These are phyloP conservation scores for Lactarius evosmus DNA, from an alignment of 768 basidiomycete genomes.

Conservation along the genomic window DNA sequence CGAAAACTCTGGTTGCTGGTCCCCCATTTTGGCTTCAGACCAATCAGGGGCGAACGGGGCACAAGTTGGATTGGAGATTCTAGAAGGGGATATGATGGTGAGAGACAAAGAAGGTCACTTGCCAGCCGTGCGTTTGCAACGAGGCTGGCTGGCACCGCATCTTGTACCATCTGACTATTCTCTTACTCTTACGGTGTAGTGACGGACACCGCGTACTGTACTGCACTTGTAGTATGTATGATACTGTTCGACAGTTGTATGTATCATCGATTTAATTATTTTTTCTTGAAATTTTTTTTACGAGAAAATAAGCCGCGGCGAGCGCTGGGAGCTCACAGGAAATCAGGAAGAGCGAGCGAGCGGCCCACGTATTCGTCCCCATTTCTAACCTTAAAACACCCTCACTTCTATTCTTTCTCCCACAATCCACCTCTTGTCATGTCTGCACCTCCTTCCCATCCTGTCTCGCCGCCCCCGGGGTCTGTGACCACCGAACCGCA, in stretches of 20 bases:
- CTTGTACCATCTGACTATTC: not conserved
- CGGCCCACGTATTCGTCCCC: not conserved
- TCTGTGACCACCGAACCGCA: slow-evolving; percentile 6
- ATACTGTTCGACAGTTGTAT: not conserved
- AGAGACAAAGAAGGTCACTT: slow-evolving; percentile 6
- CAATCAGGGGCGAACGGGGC: not conserved
- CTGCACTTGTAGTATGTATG: no score
- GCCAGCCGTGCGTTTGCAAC: slow-evolving; percentile 8
- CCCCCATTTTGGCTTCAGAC: slow-evolving; percentile 7
- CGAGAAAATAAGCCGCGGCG: not conserved
- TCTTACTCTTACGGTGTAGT: not conserved
- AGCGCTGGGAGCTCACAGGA: not conserved
- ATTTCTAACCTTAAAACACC: not conserved
- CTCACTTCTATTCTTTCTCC: slow-evolving; percentile 4
- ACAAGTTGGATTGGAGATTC: not conserved
- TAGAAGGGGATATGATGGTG: slow-evolving; percentile 5
- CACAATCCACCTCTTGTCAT: slow-evolving; percentile 7
- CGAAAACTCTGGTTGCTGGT: slow-evolving; percentile 3
- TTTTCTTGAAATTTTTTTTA: not conserved
- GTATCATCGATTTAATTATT: not conserved
- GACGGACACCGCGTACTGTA: no score
- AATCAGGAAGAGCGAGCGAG: not conserved
- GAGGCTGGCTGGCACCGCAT: slow-evolving; percentile 6
- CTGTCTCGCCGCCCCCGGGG: slow-evolving; percentile 27
- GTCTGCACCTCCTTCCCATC: slow-evolving; percentile 23